Evolutionary conservation across 2,329 filamentous ascomycete species (phyloP).

Genomic region (Catunica adiposa): DNA sequence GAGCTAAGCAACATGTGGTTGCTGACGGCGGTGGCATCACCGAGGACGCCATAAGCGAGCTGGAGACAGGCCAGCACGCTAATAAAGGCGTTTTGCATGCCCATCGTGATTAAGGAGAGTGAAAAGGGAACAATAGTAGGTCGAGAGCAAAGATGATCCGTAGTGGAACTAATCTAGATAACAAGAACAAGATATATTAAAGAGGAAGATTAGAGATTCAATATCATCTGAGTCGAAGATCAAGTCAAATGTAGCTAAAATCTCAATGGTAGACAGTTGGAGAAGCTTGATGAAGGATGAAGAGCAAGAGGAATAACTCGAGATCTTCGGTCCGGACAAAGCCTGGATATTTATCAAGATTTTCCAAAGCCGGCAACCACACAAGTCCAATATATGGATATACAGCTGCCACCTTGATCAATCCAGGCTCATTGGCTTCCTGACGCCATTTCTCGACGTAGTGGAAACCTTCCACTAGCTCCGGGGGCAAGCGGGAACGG

Average conservation of each 20-base stretch:
- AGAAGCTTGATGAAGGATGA: neutral
- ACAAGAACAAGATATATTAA: neutral
- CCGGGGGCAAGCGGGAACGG: neutral
- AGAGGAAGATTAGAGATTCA: neutral
- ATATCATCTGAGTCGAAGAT: neutral
- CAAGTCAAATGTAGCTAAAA: neutral
- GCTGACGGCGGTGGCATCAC: conserved; percentile 16
- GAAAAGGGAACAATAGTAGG: neutral
- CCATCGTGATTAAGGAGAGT: neutral
- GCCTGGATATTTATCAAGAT: neutral
- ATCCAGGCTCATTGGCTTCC: neutral
- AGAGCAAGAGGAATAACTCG: neutral
- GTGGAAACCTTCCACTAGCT: neutral
- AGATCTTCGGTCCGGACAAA: neutral
- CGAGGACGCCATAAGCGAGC: conserved; percentile 12
- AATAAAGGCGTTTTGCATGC: conserved; percentile 7
- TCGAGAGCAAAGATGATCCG: neutral
- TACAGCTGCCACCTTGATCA: neutral
- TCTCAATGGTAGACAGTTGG: neutral
- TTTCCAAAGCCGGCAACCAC: neutral
- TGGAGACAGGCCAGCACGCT: conserved; percentile 13
- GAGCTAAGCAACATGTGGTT: conserved; percentile 16
- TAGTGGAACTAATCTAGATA: neutral
- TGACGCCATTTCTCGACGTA: neutral
- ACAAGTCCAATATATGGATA: neutral